phyloP scores from a whole-genome alignment of 2,329 filamentous ascomycete species.

The Trichoderma aggressivum region DNA sequence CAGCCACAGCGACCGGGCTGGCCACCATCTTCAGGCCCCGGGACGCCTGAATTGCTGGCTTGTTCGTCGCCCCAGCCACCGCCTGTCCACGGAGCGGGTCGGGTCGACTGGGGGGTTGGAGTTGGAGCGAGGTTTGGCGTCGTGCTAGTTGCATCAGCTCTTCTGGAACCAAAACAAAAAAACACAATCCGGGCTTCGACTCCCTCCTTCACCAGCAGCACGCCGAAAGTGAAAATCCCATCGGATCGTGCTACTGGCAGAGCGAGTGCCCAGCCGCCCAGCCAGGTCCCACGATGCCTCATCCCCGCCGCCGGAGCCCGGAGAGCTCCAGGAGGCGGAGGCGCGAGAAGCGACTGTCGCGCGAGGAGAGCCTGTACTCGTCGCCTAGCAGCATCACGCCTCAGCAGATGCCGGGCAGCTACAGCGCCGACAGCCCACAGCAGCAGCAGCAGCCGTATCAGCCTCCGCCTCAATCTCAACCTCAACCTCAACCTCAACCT shows the following conservation, averaged over 20 bases:
- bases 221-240: neutral
- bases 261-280: neutral
- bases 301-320: conserved; percentile 54
- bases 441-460: conserved; percentile 12
- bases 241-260: neutral
- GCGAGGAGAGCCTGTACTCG: conserved; percentile 27
- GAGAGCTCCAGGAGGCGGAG: conserved; percentile 52
- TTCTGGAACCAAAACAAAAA: conserved; percentile 16
- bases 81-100: conserved; percentile 16
- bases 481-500: conserved; percentile 9
- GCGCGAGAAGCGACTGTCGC: conserved; percentile 33
- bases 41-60: neutral
- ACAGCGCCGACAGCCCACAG: conserved; percentile 13
- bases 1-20: conserved; percentile 8
- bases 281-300: conserved; percentile 47
- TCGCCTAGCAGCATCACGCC: conserved; percentile 20
- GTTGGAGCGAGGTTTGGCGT: conserved; percentile 10
- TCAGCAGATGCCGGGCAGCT: conserved; percentile 16
- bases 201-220: conserved; percentile 12
- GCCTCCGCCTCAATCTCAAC: conserved; percentile 20
- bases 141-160: conserved; percentile 16
- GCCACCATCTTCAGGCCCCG: neutral
- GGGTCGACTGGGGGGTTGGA: conserved; percentile 17
- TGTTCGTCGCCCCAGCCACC: conserved; percentile 18
- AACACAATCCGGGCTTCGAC: neutral